Evolutionary conservation across 768 basidiomycete species (phyloP).

Genomic region (Leucocoprinus leucothites): DNA sequence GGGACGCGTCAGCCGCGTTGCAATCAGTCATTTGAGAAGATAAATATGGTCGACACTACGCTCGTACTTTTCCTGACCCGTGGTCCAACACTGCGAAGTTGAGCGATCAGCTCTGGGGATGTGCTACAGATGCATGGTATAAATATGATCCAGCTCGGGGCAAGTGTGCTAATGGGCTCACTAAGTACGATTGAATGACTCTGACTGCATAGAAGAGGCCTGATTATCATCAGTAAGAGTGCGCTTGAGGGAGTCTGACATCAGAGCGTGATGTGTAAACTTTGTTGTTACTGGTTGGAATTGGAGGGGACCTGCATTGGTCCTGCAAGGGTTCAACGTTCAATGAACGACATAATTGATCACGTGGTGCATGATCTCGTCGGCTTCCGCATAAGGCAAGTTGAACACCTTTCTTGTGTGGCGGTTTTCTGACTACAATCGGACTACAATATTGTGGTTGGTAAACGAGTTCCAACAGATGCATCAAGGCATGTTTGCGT

Average conservation of each 20-base stretch:
- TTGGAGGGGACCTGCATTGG: too few species aligned
- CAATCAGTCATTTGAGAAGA: slow-evolving; percentile 14
- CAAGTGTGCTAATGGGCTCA: not conserved
- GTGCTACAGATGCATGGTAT: slow-evolving; percentile 25
- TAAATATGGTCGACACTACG: not conserved
- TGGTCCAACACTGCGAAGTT: slow-evolving; percentile 53
- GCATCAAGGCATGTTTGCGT: too few species aligned
- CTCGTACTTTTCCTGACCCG: slow-evolving; percentile 60
- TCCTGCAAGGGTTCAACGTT: too few species aligned
- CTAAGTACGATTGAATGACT: slow-evolving; percentile 2
- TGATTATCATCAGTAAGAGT: slow-evolving; percentile 21
- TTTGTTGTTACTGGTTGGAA: not conserved
- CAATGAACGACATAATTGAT: not conserved
- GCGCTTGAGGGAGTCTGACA: slow-evolving; percentile 24
- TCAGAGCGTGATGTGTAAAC: slow-evolving; percentile 1
- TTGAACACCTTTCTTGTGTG: not conserved
- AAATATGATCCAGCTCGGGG: not conserved
- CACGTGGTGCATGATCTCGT: not conserved
- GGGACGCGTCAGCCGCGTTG: slow-evolving; percentile 26
- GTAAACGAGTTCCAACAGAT: too few species aligned
- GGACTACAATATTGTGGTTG: too few species aligned
- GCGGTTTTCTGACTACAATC: not conserved
- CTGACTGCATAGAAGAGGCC: not conserved
- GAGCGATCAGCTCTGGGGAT: slow-evolving; percentile 47
- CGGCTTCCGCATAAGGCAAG: not conserved